These are phyloP conservation scores for Ophiostoma perfectum DNA, from an alignment of 2,329 filamentous ascomycete genomes.

Conservation along the genomic window DNA sequence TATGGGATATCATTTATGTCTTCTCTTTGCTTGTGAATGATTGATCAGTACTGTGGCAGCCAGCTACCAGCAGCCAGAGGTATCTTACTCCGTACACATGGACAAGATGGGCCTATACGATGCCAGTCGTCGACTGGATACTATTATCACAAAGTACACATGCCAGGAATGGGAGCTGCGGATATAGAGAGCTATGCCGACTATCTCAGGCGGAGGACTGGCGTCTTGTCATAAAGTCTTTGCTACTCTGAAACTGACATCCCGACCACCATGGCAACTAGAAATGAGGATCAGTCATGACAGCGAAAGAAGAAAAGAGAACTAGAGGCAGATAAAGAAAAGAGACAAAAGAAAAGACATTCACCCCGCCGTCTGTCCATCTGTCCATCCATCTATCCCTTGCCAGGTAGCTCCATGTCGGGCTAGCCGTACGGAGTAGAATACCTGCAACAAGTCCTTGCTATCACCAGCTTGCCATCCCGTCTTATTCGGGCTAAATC, in stretches of 20 bases:
- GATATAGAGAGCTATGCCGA: too few relatives aligned
- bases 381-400: not conserved
- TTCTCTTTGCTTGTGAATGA: too few relatives aligned
- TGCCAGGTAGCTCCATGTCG: not conserved
- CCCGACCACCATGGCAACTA: constrained; percentile 17
- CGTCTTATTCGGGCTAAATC: not conserved
- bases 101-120: too few relatives aligned
- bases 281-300: constrained; percentile 19
- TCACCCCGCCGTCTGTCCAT: not conserved
- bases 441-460: not conserved
- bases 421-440: constrained; percentile 6
- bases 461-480: not conserved
- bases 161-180: too few relatives aligned
- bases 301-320: not conserved
- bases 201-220: too few relatives aligned
- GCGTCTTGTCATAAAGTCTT: not conserved
- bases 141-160: too few relatives aligned
- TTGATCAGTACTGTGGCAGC: too few relatives aligned
- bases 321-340: not conserved
- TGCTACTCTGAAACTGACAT: not conserved
- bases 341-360: not conserved
- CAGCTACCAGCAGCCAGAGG: too few relatives aligned
- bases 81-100: too few relatives aligned
- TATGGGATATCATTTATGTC: too few relatives aligned
- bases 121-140: too few relatives aligned